A percentile compares a stretch with the other conserved stretches of the same genome.
Conservation (phyloP, 2,329 filamentous ascomycete species). For the Plectosphaerella plurivora region DNA sequence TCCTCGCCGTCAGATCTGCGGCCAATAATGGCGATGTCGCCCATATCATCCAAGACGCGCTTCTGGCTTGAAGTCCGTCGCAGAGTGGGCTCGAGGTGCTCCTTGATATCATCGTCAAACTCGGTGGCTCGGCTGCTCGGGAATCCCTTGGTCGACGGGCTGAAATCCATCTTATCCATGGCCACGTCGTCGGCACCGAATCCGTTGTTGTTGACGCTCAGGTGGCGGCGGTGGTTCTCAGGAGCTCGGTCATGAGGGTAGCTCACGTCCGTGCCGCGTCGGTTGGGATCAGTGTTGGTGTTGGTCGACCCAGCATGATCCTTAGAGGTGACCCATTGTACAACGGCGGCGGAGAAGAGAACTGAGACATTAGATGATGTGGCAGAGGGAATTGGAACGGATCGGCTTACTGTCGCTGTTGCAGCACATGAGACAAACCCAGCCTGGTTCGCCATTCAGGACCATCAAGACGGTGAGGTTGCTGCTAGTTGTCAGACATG, state of each 20-base stretch:
- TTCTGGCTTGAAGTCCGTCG: constrained; percentile 15
- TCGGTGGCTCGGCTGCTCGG: neutral
- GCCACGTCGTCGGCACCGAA: constrained; percentile 3
- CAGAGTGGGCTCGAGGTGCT: constrained; percentile 3
- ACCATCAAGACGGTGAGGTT: constrained; percentile 56
- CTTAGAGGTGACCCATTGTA: constrained; percentile 54
- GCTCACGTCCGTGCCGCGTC: constrained; percentile 2
- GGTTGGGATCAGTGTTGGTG: constrained; percentile 9
- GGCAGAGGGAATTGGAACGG: neutral
- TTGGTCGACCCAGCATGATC: constrained; percentile 33
- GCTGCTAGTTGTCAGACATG: constrained; percentile 22
- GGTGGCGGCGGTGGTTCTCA: neutral
- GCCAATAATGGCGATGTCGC: constrained; percentile 14
- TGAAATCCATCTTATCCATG: neutral
- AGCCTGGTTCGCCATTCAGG: constrained; percentile 57
- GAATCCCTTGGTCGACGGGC: neutral
- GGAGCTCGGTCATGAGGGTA: neutral
- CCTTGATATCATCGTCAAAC: constrained; percentile 2
- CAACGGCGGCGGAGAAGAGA: constrained; percentile 55
- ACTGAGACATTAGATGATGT: constrained; percentile 29
- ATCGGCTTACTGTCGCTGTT: constrained; percentile 52
- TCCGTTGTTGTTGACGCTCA: neutral
- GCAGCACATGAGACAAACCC: constrained; percentile 63
- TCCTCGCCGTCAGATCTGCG: neutral
- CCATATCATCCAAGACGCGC: constrained; percentile 30